phyloP scores from a whole-genome alignment of 164 flowering plant species.

The Berberis thunbergii region DNA sequence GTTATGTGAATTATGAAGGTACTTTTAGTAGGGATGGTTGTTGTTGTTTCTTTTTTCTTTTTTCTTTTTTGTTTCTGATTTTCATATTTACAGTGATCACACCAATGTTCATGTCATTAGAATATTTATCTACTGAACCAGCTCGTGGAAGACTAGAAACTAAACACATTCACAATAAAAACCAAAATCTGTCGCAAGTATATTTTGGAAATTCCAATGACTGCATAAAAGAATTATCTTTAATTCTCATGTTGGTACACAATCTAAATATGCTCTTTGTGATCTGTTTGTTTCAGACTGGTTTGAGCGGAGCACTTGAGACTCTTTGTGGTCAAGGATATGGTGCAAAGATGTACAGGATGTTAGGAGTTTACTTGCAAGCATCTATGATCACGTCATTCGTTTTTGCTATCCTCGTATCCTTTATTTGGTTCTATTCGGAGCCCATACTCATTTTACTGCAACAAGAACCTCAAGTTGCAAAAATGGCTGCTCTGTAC shows the following conservation, averaged over 20 bases:
- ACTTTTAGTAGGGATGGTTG: too few relatives aligned
- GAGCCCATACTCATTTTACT: conserved; percentile 50
- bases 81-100: too few relatives aligned
- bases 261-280: conserved; percentile 1
- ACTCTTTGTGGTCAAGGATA: conserved; percentile 90
- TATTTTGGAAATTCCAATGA: too few relatives aligned
- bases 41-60: too few relatives aligned
- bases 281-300: conserved; percentile 29
- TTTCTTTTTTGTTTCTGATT: too few relatives aligned
- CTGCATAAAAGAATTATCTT: background rate
- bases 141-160: too few relatives aligned
- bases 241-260: background rate
- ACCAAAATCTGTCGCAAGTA: background rate
- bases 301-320: conserved; percentile 85
- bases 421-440: conserved; percentile 63
- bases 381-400: conserved; percentile 59
- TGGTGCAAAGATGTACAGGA: conserved; percentile 56
- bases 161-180: too few relatives aligned
- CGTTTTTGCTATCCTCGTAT: conserved; percentile 37
- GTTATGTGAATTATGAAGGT: too few relatives aligned
- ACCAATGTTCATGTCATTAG: too few relatives aligned
- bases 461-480: conserved; percentile 52
- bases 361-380: conserved; percentile 75
- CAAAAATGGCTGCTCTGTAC: conserved; percentile 48
- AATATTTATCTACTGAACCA: too few relatives aligned